phyloP scores from a whole-genome alignment of 257 asterid species.

The Nyctanthes arbortristis region DNA sequence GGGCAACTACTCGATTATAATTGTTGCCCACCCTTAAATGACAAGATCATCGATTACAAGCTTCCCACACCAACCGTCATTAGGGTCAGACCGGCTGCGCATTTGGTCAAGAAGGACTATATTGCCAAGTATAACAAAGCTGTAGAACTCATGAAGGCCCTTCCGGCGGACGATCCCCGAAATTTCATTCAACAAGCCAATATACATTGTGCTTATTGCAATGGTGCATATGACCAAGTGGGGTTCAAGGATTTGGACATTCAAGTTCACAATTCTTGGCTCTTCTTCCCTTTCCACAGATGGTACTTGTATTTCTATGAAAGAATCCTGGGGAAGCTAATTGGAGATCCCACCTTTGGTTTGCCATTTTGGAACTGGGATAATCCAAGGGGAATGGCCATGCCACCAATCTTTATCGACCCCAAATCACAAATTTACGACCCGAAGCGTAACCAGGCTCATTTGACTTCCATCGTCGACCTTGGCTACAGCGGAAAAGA shows the following conservation, averaged over 20 bases:
- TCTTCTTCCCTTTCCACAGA: constrained; percentile 49
- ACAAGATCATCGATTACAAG: constrained; percentile 21
- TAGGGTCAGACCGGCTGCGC: constrained; percentile 28
- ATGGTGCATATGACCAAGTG: constrained; percentile 37
- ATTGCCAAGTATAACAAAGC: constrained; percentile 36
- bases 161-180: constrained; percentile 38
- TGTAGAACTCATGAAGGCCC: constrained; percentile 30
- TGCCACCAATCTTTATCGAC: constrained; percentile 33
- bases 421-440: constrained; percentile 28
- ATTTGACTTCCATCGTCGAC: constrained; percentile 18
- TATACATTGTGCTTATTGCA: constrained; percentile 51
- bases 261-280: constrained; percentile 45
- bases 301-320: constrained; percentile 50
- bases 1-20: not conserved
- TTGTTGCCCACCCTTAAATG: constrained; percentile 25
- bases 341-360: constrained; percentile 38
- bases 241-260: constrained; percentile 23
- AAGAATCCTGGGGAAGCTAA: constrained; percentile 34
- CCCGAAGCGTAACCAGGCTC: constrained; percentile 12
- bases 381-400: constrained; percentile 40
- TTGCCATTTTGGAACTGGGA: constrained; percentile 55
- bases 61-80: constrained; percentile 15
- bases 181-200: constrained; percentile 39
- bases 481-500: constrained; percentile 17
- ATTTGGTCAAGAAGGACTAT: constrained; percentile 13